Conservation (phyloP, 2,329 filamentous ascomycete species). For the Lomentospora prolificans region DNA sequence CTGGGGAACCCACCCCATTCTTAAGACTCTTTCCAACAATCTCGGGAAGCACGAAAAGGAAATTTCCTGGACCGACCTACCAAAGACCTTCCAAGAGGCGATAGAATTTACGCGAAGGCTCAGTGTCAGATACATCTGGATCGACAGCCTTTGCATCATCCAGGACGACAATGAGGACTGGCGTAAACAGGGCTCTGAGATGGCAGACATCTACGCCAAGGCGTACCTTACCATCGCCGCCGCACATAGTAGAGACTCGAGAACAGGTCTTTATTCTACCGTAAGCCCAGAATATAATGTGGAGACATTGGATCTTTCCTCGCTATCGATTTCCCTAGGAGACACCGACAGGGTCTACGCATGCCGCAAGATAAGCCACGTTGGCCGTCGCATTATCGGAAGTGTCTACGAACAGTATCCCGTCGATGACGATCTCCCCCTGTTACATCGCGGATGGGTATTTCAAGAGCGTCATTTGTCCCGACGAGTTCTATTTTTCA, state of each 20-base stretch:
- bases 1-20: slow-evolving; percentile 7
- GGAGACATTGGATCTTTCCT: not conserved
- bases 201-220: slow-evolving; percentile 12
- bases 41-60: not conserved
- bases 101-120: slow-evolving; percentile 11
- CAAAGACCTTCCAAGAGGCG: slow-evolving; percentile 12
- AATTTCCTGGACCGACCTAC: slow-evolving; percentile 2
- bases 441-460: not conserved
- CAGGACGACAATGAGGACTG: slow-evolving; percentile 14
- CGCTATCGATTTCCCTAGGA: too few species aligned
- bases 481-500: not conserved
- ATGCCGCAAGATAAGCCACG: not conserved
- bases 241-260: not conserved
- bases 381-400: not conserved
- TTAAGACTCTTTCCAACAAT: not conserved
- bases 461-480: not conserved
- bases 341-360: not conserved
- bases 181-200: slow-evolving; percentile 10
- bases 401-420: too few species aligned
- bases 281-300: not conserved
- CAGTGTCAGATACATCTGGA: slow-evolving; percentile 14
- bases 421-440: not conserved
- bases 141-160: slow-evolving; percentile 15
- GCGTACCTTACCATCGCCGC: slow-evolving; percentile 8
- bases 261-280: not conserved